These are phyloP conservation scores for Lachnellula hyalina DNA, from an alignment of 2,329 filamentous ascomycete genomes.

Conservation along the genomic window DNA sequence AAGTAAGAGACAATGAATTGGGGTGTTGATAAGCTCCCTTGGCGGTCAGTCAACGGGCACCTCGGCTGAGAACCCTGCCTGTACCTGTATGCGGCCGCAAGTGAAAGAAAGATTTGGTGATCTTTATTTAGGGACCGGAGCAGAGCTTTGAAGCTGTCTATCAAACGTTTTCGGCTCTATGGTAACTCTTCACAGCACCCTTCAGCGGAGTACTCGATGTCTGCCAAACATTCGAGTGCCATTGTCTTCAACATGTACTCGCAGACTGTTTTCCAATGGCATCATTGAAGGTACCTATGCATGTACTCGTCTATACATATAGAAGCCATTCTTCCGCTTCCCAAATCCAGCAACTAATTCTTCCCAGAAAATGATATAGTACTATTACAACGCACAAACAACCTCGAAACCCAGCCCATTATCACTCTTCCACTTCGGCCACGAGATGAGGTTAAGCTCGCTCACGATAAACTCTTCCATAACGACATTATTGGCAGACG, in stretches of 20 bases:
- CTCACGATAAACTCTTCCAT: slow-evolving; percentile 33
- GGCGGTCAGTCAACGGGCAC: not conserved
- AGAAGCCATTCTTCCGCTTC: not conserved
- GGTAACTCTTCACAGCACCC: not conserved
- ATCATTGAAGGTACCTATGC: slow-evolving; percentile 16
- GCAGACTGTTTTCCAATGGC: slow-evolving; percentile 7
- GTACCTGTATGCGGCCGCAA: slow-evolving; percentile 6
- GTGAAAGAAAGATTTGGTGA: slow-evolving; percentile 11
- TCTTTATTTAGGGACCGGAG: not conserved
- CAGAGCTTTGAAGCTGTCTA: not conserved
- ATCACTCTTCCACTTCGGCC: slow-evolving; percentile 38
- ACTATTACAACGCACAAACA: slow-evolving; percentile 20
- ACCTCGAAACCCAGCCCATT: slow-evolving; percentile 16
- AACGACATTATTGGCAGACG: slow-evolving; percentile 31
- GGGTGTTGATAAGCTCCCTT: not conserved
- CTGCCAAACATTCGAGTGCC: not conserved
- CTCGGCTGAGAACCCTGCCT: not conserved
- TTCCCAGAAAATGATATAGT: slow-evolving; percentile 30
- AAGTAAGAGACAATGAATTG: not conserved
- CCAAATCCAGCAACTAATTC: not conserved
- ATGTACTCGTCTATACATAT: too few relatives aligned
- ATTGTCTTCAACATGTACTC: slow-evolving; percentile 2
- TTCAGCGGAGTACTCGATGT: not conserved
- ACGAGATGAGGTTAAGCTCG: slow-evolving; percentile 32
- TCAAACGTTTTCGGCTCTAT: not conserved